phyloP scores from a whole-genome alignment of 768 basidiomycete genomes.

The Grammothele lineata region DNA sequence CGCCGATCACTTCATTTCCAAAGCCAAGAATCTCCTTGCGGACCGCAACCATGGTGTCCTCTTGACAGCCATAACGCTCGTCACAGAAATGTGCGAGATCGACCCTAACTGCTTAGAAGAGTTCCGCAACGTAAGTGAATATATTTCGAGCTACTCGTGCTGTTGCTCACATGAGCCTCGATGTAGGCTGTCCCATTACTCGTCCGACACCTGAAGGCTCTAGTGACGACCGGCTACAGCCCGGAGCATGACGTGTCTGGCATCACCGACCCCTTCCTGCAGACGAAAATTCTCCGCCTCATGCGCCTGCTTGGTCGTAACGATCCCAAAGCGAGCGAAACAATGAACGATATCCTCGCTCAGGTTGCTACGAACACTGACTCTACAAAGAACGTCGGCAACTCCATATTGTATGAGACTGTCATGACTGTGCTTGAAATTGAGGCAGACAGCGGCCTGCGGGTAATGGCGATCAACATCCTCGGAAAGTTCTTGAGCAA shows the following conservation, averaged over 20 bases:
- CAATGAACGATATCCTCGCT: conserved; percentile 97
- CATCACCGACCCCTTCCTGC: conserved; percentile 94
- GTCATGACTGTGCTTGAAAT: conserved; percentile 95
- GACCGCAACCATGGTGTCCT: conserved; percentile 98
- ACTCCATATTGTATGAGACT: conserved; percentile 96
- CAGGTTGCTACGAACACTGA: conserved; percentile 99
- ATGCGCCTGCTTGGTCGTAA: conserved; percentile 85
- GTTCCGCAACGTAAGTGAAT: conserved; percentile 88
- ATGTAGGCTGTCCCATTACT: conserved; percentile 84
- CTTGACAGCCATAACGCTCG: conserved; percentile 89
- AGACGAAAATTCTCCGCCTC: conserved; percentile 88
- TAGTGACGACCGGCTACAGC: conserved; percentile 95
- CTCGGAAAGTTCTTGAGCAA: conserved; percentile 97
- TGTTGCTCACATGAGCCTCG: no score
- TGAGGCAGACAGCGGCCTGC: conserved; percentile 90
- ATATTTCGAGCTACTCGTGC: neutral
- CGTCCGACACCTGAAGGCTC: conserved; percentile 90
- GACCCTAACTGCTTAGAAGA: conserved; percentile 73
- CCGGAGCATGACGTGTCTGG: conserved; percentile 99
- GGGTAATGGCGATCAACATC: conserved; percentile 99
- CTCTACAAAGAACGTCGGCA: conserved; percentile 95
- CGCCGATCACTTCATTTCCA: conserved; percentile 83
- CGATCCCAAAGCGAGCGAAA: conserved; percentile 83
- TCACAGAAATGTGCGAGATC: conserved; percentile 88
- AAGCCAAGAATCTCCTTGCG: conserved; percentile 86